These are phyloP conservation scores for Tylopilus balloui DNA, from an alignment of 768 basidiomycete genomes.

Conservation along the genomic window DNA sequence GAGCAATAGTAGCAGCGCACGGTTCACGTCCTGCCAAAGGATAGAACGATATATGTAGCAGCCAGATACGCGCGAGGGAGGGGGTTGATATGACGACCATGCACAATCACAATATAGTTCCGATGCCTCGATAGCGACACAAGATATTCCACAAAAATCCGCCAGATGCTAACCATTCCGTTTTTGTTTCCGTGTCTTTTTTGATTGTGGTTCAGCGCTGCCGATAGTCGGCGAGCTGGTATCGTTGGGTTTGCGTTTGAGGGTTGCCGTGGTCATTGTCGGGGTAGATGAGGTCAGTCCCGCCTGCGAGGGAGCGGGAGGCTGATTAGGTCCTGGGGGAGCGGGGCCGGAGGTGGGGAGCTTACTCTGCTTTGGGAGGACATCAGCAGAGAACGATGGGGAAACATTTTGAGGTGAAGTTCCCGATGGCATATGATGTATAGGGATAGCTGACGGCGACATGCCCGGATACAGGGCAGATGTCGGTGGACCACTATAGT, in stretches of 20 bases:
- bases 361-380: constrained; percentile 63
- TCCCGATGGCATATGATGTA: constrained; percentile 39
- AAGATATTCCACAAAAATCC: constrained; percentile 33
- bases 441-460: constrained; percentile 42
- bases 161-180: constrained; percentile 42
- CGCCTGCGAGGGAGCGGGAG: constrained; percentile 37
- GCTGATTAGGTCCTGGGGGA: constrained; percentile 38
- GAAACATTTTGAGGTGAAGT: constrained; percentile 48
- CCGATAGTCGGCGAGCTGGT: constrained; percentile 49
- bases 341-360: constrained; percentile 43
- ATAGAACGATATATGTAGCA: constrained; percentile 31
- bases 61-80: constrained; percentile 12
- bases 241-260: constrained; percentile 52
- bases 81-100: constrained; percentile 18
- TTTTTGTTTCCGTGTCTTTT: constrained; percentile 56
- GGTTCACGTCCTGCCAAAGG: constrained; percentile 22
- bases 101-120: constrained; percentile 28
- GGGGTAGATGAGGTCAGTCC: constrained; percentile 46
- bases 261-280: constrained; percentile 41
- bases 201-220: constrained; percentile 42
- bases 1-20: constrained; percentile 16
- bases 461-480: constrained; percentile 43
- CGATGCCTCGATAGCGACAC: constrained; percentile 28
- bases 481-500: constrained; percentile 28
- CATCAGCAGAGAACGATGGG: constrained; percentile 44